A percentile compares a stretch with the other conserved stretches of the same genome.
Conservation (phyloP, 129 eudicot species). For the Heracleum sosnowskyi region DNA sequence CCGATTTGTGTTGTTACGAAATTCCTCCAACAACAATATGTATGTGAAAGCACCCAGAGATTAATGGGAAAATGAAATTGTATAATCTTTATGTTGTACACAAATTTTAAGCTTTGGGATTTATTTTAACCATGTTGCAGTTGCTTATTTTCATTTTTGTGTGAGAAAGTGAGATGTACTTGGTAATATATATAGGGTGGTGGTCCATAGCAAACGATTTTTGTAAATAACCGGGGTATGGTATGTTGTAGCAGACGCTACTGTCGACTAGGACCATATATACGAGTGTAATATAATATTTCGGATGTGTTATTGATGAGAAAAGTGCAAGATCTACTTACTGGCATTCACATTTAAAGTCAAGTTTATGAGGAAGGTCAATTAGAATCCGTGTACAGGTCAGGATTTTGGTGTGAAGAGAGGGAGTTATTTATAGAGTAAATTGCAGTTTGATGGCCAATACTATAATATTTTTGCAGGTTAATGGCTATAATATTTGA, state of each 20-base stretch:
- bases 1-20: no score
- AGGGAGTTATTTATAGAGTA: not conserved
- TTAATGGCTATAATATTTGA: no score
- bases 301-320: not conserved
- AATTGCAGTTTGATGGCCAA: no score
- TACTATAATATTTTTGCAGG: no score
- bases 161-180: not conserved
- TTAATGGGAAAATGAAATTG: not conserved
- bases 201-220: no score
- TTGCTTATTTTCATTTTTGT: not conserved
- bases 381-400: not conserved
- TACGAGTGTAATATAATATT: not conserved
- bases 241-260: no score
- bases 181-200: not conserved
- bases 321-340: not conserved
- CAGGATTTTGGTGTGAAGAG: not conserved
- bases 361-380: not conserved
- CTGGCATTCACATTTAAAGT: not conserved
- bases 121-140: not conserved
- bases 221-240: no score
- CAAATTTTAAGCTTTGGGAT: not conserved
- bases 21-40: no score
- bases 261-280: no score
- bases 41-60: constrained; percentile 1
- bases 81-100: not conserved